phyloP scores from a whole-genome alignment of 306 rosid species.

The Canavalia gladiata region DNA sequence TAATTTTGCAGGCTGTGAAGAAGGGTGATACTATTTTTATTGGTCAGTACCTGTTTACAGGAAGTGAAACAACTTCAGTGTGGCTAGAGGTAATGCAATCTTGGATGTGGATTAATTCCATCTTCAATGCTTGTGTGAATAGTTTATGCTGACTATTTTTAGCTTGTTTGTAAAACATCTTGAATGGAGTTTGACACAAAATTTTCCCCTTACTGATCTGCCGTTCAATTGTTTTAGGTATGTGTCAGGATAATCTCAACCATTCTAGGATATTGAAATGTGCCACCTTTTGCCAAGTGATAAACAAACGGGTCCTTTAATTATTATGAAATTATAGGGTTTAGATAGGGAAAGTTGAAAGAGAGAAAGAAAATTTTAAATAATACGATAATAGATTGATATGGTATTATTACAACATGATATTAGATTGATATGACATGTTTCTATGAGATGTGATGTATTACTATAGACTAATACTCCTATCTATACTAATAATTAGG shows the following conservation, averaged over 20 bases:
- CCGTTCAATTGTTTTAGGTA: too few relatives aligned
- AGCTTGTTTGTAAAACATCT: too few relatives aligned
- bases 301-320: not conserved
- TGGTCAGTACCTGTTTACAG: constrained; percentile 56
- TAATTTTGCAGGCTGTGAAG: constrained; percentile 52
- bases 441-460: constrained; percentile 3
- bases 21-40: constrained; percentile 56
- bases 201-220: too few relatives aligned
- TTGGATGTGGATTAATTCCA: not conserved
- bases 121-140: not conserved
- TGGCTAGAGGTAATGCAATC: constrained; percentile 53
- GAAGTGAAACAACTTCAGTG: constrained; percentile 56
- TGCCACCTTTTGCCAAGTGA: too few relatives aligned
- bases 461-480: not conserved
- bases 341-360: constrained; percentile 12
- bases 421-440: not conserved
- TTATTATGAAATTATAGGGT: not conserved
- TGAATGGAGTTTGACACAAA: too few relatives aligned
- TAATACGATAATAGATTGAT: not conserved
- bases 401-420: not conserved
- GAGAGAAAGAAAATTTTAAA: not conserved
- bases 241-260: too few relatives aligned
- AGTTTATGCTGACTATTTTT: not conserved
- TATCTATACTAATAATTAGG: constrained; percentile 5
- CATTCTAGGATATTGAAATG: too few relatives aligned